Conservation (phyloP, 2,329 filamentous ascomycete species). For the Neopestalotiopsis rosae region DNA sequence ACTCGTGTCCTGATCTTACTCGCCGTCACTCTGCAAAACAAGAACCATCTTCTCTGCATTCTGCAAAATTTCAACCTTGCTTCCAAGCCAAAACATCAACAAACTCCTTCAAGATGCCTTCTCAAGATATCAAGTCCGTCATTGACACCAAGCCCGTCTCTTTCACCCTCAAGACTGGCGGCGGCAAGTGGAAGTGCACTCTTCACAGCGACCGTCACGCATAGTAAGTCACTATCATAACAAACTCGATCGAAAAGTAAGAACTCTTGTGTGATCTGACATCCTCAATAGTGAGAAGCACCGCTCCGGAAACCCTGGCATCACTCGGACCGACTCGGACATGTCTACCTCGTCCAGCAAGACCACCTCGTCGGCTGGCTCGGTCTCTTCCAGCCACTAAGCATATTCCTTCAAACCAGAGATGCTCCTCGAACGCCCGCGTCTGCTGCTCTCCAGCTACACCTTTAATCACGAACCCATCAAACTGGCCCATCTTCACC, state of each 20-base stretch:
- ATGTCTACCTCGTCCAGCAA: slow-evolving; percentile 30
- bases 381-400: slow-evolving; percentile 11
- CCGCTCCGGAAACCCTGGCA: slow-evolving; percentile 16
- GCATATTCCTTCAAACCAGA: not conserved
- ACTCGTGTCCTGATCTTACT: not conserved
- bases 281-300: slow-evolving; percentile 18
- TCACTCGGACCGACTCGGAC: slow-evolving; percentile 33
- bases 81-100: not conserved
- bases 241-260: too few relatives aligned
- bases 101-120: slow-evolving; percentile 32
- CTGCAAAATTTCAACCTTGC: not conserved
- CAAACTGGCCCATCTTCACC: not conserved
- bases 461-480: not conserved
- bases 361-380: slow-evolving; percentile 19
- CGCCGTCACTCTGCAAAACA: not conserved
- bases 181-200: slow-evolving; percentile 37
- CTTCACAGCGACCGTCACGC: slow-evolving; percentile 36
- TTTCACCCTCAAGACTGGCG: slow-evolving; percentile 37
- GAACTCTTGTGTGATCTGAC: not conserved
- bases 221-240: slow-evolving; percentile 32
- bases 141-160: slow-evolving; percentile 34
- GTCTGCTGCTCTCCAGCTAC: not conserved
- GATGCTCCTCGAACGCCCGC: too few relatives aligned
- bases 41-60: not conserved
- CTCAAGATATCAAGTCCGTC: slow-evolving; percentile 32